A percentile compares a stretch with the other conserved stretches of the same genome.
These are phyloP conservation scores for Intubia oerlemansii DNA, from an alignment of 2,329 filamentous ascomycete species.

Conservation along the genomic window DNA sequence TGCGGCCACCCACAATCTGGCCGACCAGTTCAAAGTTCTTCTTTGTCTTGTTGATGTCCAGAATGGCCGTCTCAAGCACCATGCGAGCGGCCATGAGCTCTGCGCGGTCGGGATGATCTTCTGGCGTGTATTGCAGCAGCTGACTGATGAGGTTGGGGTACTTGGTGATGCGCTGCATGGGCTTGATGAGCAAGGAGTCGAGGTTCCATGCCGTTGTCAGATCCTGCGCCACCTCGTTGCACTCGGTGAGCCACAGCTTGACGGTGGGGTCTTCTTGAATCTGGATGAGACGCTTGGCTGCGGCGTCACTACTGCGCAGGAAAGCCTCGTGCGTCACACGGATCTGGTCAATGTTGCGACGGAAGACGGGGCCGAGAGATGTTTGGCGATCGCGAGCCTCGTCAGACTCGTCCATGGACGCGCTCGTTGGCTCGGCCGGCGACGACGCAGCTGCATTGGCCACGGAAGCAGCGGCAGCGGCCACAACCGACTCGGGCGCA, in stretches of 20 bases:
- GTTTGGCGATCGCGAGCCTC: conserved; percentile 32
- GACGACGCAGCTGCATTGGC: conserved; percentile 12
- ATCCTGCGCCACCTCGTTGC: conserved; percentile 78
- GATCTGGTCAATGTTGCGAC: conserved; percentile 36
- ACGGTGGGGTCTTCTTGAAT: conserved; percentile 42
- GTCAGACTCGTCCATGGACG: conserved; percentile 19
- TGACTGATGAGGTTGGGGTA: conserved; percentile 75
- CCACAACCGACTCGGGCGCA: conserved; percentile 12
- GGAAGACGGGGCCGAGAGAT: conserved; percentile 30
- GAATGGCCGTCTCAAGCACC: conserved; percentile 41
- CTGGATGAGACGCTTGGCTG: conserved; percentile 36
- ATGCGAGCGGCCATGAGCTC: conserved; percentile 33
- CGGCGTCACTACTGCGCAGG: conserved; percentile 39
- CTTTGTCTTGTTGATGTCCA: conserved; percentile 88
- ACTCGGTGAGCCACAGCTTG: conserved; percentile 80
- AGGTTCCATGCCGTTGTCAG: conserved; percentile 88
- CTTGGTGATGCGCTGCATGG: conserved; percentile 83
- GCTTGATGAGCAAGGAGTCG: conserved; percentile 91
- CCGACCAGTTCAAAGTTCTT: conserved; percentile 86
- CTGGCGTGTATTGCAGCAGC: conserved; percentile 57
- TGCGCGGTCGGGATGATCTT: conserved; percentile 63
- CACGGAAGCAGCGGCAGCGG: conserved; percentile 10
- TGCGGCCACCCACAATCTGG: conserved; percentile 70
- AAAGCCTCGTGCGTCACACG: conserved; percentile 39
- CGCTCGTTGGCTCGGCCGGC: conserved; percentile 3